Evolutionary conservation across 345 rosid genomes (phyloP), one percentile per base, ranked within the genome.

Genomic region (Citrus trifoliata): DNA sequence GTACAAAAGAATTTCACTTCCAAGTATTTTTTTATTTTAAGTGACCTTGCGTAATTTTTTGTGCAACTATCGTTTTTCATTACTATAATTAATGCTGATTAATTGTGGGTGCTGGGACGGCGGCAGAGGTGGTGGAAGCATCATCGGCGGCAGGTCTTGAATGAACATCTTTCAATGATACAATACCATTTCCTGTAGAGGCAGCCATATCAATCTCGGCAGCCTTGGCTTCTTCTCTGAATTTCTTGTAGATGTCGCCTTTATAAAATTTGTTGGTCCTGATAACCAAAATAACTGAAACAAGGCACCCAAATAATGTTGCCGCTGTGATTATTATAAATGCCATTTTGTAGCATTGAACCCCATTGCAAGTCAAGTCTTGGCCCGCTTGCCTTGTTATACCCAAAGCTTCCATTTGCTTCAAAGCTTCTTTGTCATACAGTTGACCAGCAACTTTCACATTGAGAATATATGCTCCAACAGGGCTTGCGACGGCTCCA

Each of bases 371-470:
- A 25, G 27, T 76, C 70, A 86, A 68, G 40, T 77, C 85, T 64
- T 79, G 58, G 9, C 79, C 76, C 16, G 33, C 73, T 7, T 24
- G 3, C 66, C 85, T 81, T 13, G 70, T 46, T 18, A 32, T 37
- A 18, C 84, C 88, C 53, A 27, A 55, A 19, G 72, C 83, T 22
- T 7, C 25, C 83, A 83, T 68, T 71, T 85, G 86, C 84, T 80
- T 83, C 79, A 30, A 28, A 7, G 87, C 88, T 77, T 83, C 89
- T 55, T 58, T 63, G 25, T 86, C 89, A 48, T 84, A 86, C 46
- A 84, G 78, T 33, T 56, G 28, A 24, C 89, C 89, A 1, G 87
- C 80, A 55, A 84, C 87, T 71, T 30, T 80, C 67, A 86, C 89
- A 38, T 84, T 86, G 28, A 86, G 83, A n/a, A 86, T 16, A 46